Base-by-base conservation (phyloP, 2,329 filamentous ascomycete genomes). In the Colletotrichum sp. region DNA sequence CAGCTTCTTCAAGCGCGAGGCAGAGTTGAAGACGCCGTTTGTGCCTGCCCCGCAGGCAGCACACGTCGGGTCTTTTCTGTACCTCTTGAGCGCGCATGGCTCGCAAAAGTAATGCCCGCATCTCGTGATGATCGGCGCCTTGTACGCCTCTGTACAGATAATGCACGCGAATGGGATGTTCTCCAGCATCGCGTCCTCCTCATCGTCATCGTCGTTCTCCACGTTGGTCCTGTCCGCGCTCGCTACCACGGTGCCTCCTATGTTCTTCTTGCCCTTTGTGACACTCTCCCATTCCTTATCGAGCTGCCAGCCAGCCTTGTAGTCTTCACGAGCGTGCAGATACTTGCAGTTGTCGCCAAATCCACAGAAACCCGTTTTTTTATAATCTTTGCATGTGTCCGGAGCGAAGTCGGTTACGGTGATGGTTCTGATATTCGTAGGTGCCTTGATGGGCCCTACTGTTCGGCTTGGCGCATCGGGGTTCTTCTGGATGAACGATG, bases 31-130 rank as follows among this genome's bases (percentile, higher is more conserved):
- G 0, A 97, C 95, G 1, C 97, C 97, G 34, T 94, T 93, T 0
- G 96, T 98, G 7, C 95, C 94, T 1, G 93, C 89, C 1, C 95
- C 94, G 83, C 97, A 98, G 5, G 94, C 94, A 3, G 95, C 95
- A 83, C 97, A 98, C 4, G 91, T 92, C 5, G 96, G 96, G 79
- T 96, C 95, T 82, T 95, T 97, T 77, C 94, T 90, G 82, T 98
- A 98, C 78, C 96, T 87, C 82, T 94, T 92, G 79, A 98, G 87
- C 30, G 97, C 97, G 84, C 97, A 99, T 2, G 90, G 89, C 83
- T 98, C 94, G 82, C 97, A 99, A 82, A 98, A 98, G 84, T 98
- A 98, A 83, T 99, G 97, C 0, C 95, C 94, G 79, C 97, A 99
- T 78, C 95, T 94, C 14, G 97, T 98, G 28, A 96, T 87, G 14